phyloP scores from a whole-genome alignment of 1,139 yeast genomes.

The Protomyces inouyei region DNA sequence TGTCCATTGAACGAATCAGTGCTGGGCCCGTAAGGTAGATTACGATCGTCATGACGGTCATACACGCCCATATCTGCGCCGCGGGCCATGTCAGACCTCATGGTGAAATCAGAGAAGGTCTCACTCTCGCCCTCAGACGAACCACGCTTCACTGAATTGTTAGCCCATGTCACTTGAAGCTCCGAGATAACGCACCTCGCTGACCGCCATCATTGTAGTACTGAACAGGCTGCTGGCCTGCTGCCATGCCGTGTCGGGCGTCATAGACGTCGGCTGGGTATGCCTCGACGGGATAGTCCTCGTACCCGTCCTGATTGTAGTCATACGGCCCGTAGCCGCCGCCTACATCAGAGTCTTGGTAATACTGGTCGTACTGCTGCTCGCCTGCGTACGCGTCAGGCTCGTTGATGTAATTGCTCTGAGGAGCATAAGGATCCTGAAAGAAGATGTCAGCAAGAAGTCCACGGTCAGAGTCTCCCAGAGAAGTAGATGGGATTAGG shows the following conservation, averaged over 20 bases:
- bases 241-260: slow-evolving; percentile 33
- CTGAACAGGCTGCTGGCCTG: slow-evolving; percentile 33
- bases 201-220: slow-evolving; percentile 32
- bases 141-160: slow-evolving; percentile 35
- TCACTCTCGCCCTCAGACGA: slow-evolving; percentile 43
- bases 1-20: slow-evolving; percentile 37
- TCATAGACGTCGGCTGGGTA: slow-evolving; percentile 39
- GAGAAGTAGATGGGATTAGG: no score
- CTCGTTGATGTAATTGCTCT: slow-evolving; percentile 29
- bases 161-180: slow-evolving; percentile 20
- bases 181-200: slow-evolving; percentile 28
- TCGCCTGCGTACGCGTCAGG: slow-evolving; percentile 37
- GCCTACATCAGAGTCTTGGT: slow-evolving; percentile 31
- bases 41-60: slow-evolving; percentile 40
- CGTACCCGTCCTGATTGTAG: slow-evolving; percentile 29
- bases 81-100: slow-evolving; percentile 44
- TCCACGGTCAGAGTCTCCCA: neutral
- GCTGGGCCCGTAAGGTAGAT: slow-evolving; percentile 36
- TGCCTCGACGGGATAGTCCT: slow-evolving; percentile 38
- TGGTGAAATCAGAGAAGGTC: slow-evolving; percentile 46
- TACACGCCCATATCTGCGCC: slow-evolving; percentile 43
- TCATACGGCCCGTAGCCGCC: slow-evolving; percentile 25
- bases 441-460: neutral
- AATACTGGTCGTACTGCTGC: slow-evolving; percentile 40
- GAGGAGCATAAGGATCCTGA: neutral